Evolutionary conservation across 768 basidiomycete genomes (phyloP).

Genomic region (Coprinopsis marcescibilis): DNA sequence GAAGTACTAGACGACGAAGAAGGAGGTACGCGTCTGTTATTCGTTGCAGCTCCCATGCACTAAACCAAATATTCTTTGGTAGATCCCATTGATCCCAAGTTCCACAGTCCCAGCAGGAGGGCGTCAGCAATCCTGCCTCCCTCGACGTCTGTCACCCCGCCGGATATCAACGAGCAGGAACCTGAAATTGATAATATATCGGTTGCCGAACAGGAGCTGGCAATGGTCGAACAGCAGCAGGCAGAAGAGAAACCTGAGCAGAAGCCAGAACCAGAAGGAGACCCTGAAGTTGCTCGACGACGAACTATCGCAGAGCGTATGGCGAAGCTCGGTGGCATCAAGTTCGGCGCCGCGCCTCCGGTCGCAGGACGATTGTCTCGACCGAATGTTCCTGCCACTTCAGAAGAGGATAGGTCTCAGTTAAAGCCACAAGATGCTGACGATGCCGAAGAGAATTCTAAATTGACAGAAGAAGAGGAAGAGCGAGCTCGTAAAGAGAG

Average conservation of each 20-base stretch:
- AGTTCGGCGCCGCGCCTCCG: slow-evolving; percentile 66
- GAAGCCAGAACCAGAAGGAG: slow-evolving; percentile 34
- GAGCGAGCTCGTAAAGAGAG: slow-evolving; percentile 52
- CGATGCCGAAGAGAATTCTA: slow-evolving; percentile 16
- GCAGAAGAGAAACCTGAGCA: slow-evolving; percentile 14
- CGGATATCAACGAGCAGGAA: slow-evolving; percentile 4
- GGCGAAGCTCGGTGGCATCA: slow-evolving; percentile 86
- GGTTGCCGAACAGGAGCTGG: background rate
- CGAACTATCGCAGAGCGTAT: slow-evolving; percentile 88
- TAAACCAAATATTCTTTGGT: slow-evolving; percentile 6
- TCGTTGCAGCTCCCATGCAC: background rate
- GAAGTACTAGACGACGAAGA: slow-evolving; percentile 59
- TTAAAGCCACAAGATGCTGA: slow-evolving; percentile 20
- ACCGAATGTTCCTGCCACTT: slow-evolving; percentile 30
- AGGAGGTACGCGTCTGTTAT: slow-evolving; percentile 41
- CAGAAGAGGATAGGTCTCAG: slow-evolving; percentile 14
- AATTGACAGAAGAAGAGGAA: slow-evolving; percentile 51
- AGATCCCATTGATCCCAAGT: slow-evolving; percentile 69
- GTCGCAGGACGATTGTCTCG: slow-evolving; percentile 17
- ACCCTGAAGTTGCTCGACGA: slow-evolving; percentile 48
- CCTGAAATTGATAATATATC: background rate
- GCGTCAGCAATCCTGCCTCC: slow-evolving; percentile 23
- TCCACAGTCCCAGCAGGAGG: slow-evolving; percentile 47
- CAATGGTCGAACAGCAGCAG: slow-evolving; percentile 11
- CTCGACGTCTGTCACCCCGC: background rate